Conservation (phyloP, 2,329 filamentous ascomycete species). For the Ophiostoma tasmaniense region DNA sequence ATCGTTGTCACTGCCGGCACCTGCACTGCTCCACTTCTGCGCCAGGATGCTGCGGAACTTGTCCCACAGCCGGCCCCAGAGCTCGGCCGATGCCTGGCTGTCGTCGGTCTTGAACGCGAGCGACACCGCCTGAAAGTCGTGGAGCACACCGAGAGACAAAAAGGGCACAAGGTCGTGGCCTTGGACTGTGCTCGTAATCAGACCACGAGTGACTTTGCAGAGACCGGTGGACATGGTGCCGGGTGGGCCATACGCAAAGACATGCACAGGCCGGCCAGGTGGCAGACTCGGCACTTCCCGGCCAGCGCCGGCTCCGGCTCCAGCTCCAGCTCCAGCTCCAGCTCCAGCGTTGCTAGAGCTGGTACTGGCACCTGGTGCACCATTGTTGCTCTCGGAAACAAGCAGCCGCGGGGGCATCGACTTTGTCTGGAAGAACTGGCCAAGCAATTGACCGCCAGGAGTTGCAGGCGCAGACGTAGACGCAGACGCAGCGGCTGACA, state of each 20-base stretch:
- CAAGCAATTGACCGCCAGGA: background rate
- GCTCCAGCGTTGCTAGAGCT: background rate
- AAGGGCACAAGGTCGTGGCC: constrained; percentile 66
- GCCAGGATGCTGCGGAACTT: constrained; percentile 34
- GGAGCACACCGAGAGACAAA: constrained; percentile 63
- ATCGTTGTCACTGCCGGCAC: background rate
- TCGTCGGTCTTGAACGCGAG: constrained; percentile 66
- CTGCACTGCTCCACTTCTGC: background rate
- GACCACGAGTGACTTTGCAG: constrained; percentile 59
- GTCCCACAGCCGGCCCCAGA: constrained; percentile 55
- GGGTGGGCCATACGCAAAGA: constrained; percentile 70
- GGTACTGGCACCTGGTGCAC: background rate
- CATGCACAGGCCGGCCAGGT: constrained; percentile 61
- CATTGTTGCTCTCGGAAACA: constrained; percentile 20
- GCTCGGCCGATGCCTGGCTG: constrained; percentile 56
- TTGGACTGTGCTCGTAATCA: constrained; percentile 68
- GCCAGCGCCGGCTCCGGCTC: background rate
- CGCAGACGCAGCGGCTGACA: constrained; percentile 25
- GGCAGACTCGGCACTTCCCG: constrained; percentile 41
- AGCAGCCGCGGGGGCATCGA: constrained; percentile 37
- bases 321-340: background rate
- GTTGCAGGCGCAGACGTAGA: constrained; percentile 20
- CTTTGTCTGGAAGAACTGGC: constrained; percentile 44
- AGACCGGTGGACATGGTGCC: constrained; percentile 63
- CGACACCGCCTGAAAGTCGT: constrained; percentile 65